These are phyloP conservation scores for Grigorovia humatica DNA, from an alignment of 805 yeast genomes.

Conservation along the genomic window DNA sequence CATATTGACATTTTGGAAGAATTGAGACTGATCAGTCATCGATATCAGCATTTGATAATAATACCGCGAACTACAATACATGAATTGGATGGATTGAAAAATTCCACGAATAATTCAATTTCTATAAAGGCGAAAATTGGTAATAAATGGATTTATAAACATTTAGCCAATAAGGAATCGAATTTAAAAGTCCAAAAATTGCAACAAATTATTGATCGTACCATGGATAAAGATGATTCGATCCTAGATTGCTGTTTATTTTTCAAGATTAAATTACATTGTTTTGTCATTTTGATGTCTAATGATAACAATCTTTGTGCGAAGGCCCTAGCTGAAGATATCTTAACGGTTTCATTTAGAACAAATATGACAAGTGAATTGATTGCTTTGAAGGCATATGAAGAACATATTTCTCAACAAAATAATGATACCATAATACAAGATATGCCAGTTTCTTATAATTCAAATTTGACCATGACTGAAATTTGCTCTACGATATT, in stretches of 20 bases:
- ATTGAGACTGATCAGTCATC: slow-evolving; percentile 32
- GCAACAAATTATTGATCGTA: slow-evolving; percentile 40
- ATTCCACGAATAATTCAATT: slow-evolving; percentile 31
- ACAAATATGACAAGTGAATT: slow-evolving; percentile 37
- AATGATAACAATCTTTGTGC: slow-evolving; percentile 78
- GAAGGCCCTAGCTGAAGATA: slow-evolving; percentile 59
- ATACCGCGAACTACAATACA: slow-evolving; percentile 61
- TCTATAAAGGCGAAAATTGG: slow-evolving; percentile 60
- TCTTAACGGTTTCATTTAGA: slow-evolving; percentile 47
- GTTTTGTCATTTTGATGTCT: slow-evolving; percentile 54
- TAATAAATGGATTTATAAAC: slow-evolving; percentile 62
- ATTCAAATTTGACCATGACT: too few relatives aligned
- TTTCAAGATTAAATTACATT: slow-evolving; percentile 33
- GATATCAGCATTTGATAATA: slow-evolving; percentile 42
- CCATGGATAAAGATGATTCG: slow-evolving; percentile 58
- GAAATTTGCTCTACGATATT: slow-evolving; percentile 21
- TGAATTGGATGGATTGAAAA: slow-evolving; percentile 80
- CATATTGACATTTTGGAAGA: slow-evolving; percentile 52
- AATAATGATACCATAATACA: slow-evolving; percentile 3
- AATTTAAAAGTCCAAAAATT: slow-evolving; percentile 56
- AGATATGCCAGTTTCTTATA: too few relatives aligned
- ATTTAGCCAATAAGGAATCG: slow-evolving; percentile 41
- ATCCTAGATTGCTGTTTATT: slow-evolving; percentile 77
- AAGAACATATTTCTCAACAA: slow-evolving; percentile 27
- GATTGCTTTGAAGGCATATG: slow-evolving; percentile 34